These are phyloP conservation scores for Metrosideros polymorpha DNA, from an alignment of 441 rosid genomes.

Conservation along the genomic window DNA sequence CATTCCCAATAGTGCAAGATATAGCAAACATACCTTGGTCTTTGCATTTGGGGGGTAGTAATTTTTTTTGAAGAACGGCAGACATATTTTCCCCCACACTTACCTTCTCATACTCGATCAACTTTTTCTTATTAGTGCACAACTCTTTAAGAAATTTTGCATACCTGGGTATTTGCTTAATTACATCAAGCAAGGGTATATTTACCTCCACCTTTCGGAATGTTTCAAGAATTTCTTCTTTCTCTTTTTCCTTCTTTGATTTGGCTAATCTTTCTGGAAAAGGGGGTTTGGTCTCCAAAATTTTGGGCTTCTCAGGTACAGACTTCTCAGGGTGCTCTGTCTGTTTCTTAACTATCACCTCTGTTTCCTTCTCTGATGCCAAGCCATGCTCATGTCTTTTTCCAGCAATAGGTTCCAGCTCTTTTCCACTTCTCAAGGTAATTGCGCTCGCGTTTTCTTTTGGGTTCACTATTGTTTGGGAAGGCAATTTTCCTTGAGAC, in stretches of 20 bases:
- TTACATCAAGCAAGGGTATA: background rate
- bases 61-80: background rate
- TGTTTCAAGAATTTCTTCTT: no score
- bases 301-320: background rate
- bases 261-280: no score
- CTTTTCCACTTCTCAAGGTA: no score
- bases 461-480: no score
- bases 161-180: background rate
- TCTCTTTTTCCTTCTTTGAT: no score
- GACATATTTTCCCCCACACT: background rate
- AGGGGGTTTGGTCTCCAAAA: background rate
- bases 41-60: background rate
- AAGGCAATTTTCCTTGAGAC: no score
- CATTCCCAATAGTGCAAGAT: background rate
- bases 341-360: no score
- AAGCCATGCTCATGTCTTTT: no score
- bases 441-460: no score
- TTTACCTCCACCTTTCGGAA: no score
- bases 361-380: no score
- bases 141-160: background rate
- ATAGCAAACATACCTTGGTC: background rate
- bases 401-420: no score
- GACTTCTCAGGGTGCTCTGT: background rate
- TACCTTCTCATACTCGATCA: background rate
- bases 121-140: background rate